Base-by-base conservation (phyloP, 2,329 filamentous ascomycete genomes). In the Torrubiella hemipterigena region DNA sequence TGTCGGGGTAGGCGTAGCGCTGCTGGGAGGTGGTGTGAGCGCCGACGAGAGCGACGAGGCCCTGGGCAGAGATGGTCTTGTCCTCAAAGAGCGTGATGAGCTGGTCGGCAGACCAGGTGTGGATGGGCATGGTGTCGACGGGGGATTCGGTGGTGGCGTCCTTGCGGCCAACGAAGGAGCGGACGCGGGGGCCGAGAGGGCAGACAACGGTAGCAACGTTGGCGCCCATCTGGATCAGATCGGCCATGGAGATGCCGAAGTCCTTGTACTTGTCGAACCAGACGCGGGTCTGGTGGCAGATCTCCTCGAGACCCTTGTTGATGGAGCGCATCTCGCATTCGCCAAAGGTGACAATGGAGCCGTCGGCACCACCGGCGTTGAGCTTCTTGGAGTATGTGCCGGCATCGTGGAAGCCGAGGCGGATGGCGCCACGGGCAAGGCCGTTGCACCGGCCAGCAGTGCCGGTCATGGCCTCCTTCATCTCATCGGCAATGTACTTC, bases 1-100 rank as follows among this genome's bases (percentile, higher is more conserved):
- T 49, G 4, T 40, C 31, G 1, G 45, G 32, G 31, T 66, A 55
- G 29, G 60, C 55, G 27, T 56, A 56, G 34, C 54, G 52, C 43
- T 71, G 65, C 39, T 59, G 59, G 14, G 59, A 60, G 10, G 59
- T 56, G 2, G 61, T 61, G 42, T 73, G 68, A 1, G 67, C 65
- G 27, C 68, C 68, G 10, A 72, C 40, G 3, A 72, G 59, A 7
- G 68, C 67, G 7, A 62, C 61, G 3, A 69, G 56, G 13, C 64
- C 60, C 20, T 52, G 54, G 1, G 59, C 51, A 15, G 44, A 51
- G 44, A 73, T 67, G 7, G 65, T 69, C 49, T 73, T 72, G 36
- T 61, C 54, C 6, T 48, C 41, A 42, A 70, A 72, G 6, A 66
- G 48, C 7, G 49, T 42, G 34, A 69, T 54, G 15, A 69, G 51